phyloP scores from a whole-genome alignment of 768 basidiomycete species.

The Megacollybia marginata region DNA sequence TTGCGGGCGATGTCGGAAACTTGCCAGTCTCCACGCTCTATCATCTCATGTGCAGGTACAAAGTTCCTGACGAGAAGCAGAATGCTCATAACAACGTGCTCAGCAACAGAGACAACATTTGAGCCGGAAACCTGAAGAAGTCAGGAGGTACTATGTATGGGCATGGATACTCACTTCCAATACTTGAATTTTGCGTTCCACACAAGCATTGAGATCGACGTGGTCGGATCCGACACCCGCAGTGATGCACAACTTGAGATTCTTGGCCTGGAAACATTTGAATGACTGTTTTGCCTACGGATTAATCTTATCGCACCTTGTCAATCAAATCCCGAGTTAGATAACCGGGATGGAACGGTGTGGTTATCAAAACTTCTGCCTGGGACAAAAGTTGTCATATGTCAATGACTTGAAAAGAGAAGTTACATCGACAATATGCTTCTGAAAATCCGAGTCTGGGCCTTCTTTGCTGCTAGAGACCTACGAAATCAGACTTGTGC shows the following conservation, averaged over 20 bases:
- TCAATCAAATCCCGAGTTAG: slow-evolving; percentile 66
- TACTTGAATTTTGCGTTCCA: slow-evolving; percentile 72
- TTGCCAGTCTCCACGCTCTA: slow-evolving; percentile 80
- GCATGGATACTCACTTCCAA: slow-evolving; percentile 38
- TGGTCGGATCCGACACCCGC: slow-evolving; percentile 90
- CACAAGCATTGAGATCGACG: slow-evolving; percentile 84
- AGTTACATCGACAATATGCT: slow-evolving; percentile 67
- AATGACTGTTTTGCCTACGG: slow-evolving; percentile 1
- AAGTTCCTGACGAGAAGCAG: slow-evolving; percentile 89
- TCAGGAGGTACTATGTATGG: not conserved
- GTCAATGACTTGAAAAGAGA: no score
- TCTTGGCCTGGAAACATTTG: slow-evolving; percentile 53
- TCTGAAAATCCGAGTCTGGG: slow-evolving; percentile 72
- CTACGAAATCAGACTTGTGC: slow-evolving; percentile 22
- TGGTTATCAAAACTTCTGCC: slow-evolving; percentile 78
- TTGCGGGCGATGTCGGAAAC: slow-evolving; percentile 78
- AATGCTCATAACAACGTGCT: slow-evolving; percentile 88
- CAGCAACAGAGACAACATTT: slow-evolving; percentile 87
- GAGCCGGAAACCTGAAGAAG: slow-evolving; percentile 66
- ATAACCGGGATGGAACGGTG: slow-evolving; percentile 84
- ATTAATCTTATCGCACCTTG: slow-evolving; percentile 35
- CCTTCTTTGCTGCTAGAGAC: slow-evolving; percentile 83
- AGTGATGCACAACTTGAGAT: slow-evolving; percentile 84
- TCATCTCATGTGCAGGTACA: slow-evolving; percentile 84
- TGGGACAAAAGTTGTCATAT: slow-evolving; percentile 18